A percentile compares a stretch with the other conserved stretches of the same genome.
These are phyloP conservation scores for thale cress (Arabidopsis thaliana) DNA, from an alignment of 345 rosid species.

Conservation along the genomic window TAIR10.1 NC_003074.8:7135501-7136000, in stretches of 20 bases:
- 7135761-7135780: background rate
- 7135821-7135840: too few relatives aligned
- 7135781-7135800: too few relatives aligned
- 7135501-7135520: background rate
- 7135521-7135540: conserved; percentile 93
- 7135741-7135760: background rate
- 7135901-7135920: too few relatives aligned
- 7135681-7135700: background rate
- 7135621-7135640: background rate
- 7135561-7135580: conserved; percentile 66
- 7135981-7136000: too few relatives aligned
- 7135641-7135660: background rate
- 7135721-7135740: background rate
- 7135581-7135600: conserved; percentile 53
- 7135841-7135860: too few relatives aligned
- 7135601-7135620: background rate
- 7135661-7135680: background rate
- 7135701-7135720: background rate
- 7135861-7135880: too few relatives aligned
- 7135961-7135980: too few relatives aligned
- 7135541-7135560: conserved; percentile 74
- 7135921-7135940: too few relatives aligned
- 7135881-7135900: too few relatives aligned
- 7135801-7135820: too few relatives aligned
- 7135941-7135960: too few relatives aligned